Percentiles rank a stretch among this genome's conserved stretches.
phyloP scores from a whole-genome alignment of 768 basidiomycete genomes.

The Lactarius psammicola region DNA sequence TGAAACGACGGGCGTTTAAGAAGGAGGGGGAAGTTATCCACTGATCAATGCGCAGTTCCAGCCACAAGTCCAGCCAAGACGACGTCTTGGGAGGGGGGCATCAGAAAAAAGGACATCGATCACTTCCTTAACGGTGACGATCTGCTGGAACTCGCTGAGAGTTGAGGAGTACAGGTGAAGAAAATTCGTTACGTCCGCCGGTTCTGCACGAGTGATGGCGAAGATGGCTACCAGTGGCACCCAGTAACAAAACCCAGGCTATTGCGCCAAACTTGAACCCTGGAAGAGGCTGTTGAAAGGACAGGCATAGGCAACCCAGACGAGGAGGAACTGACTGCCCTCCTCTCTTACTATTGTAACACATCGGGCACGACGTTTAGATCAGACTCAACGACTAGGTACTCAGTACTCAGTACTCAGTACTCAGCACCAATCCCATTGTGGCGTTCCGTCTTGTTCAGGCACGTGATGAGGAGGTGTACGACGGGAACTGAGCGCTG shows the following conservation, averaged over 20 bases:
- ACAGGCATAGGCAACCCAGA: not conserved
- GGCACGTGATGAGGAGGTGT: not conserved
- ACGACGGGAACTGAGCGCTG: not conserved
- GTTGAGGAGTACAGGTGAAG: not conserved
- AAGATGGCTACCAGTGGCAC: not conserved
- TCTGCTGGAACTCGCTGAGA: not conserved
- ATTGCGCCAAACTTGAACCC: not conserved
- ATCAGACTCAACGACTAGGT: not conserved
- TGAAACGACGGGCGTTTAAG: not conserved
- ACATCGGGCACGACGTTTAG: not conserved
- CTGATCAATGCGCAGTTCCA: not conserved
- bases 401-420: not conserved
- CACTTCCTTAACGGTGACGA: not conserved
- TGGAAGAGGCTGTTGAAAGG: not conserved
- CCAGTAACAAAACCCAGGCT: not conserved
- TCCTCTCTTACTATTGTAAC: not conserved
- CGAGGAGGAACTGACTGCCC: not conserved
- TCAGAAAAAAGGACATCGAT: not conserved
- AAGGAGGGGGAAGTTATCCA: not conserved
- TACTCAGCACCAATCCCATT: not conserved
- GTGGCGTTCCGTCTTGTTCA: not conserved
- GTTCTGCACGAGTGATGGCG: not conserved
- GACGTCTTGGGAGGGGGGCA: not conserved
- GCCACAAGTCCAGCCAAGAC: no score
- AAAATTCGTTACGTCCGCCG: not conserved